Evolutionary conservation across 108 stramenopile species (phyloP), one percentile per base, ranked within the genome.

Genomic region (Aureococcus anophagefferens): DNA sequence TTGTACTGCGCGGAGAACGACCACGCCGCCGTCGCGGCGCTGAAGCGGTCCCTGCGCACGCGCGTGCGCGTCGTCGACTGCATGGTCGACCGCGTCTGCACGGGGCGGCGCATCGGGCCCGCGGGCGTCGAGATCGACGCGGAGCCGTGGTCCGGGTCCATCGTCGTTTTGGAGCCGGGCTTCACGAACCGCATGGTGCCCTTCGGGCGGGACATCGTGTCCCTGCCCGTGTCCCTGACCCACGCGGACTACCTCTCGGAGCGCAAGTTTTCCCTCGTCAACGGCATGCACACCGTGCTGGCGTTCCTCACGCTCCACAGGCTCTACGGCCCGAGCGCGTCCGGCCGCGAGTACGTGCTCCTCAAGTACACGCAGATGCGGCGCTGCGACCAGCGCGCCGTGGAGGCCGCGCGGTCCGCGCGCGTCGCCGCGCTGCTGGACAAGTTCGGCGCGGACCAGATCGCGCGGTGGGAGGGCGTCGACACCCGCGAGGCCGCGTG

Each of bases 71-170:
- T 66, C 35, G 35, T 36, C 21, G 66, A n/a, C 35, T 66, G 66
- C 66, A 35, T 66, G 35, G 66, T 66, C 34, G 66, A 66, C 25
- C 35, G 66, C 35, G 33, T 66, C 35, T 66, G 35, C 25, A 66
- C 66, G 16, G 28, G 28, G 13, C 35, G 66, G 33, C 11, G 32
- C 14, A 31, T 64, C 64, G 64, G 9, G 15, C 64, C 33, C 14
- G 15, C 3, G 4, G 64, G 30, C 1, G 64, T 64, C 14, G 33
- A 11, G 5, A 33, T 64, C 32, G 33, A 33, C 14, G 33, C 64
- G 5, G 64, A 64, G 32, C 64, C 64, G 18, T 64, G 64, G 64
- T 28, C 30, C 11, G 64, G 64, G 0, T 33, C 33, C 32, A 64
- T 64, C 30, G 33, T 64, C 14, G 33, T 64, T 4, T 25, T 59